Percentiles rank a stretch among this genome's conserved stretches.
phyloP scores from a whole-genome alignment of 2,329 filamentous ascomycete genomes.

The Dactylellina sp. region DNA sequence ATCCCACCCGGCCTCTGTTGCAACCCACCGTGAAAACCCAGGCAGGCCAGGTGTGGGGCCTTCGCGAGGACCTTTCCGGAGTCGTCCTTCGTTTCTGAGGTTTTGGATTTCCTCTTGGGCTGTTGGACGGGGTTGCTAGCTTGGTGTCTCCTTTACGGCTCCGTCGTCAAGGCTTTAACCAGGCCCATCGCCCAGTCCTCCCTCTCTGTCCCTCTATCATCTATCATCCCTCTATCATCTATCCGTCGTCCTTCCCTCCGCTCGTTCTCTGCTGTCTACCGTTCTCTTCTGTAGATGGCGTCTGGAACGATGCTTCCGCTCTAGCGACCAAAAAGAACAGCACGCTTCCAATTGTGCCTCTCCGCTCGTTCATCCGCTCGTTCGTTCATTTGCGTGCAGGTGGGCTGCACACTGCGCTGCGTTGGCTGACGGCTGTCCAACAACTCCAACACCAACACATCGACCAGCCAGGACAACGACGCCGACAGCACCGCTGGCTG shows the following conservation, averaged over 20 bases:
- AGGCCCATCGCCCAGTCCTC: slow-evolving; percentile 25
- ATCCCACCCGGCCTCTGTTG: too few species aligned
- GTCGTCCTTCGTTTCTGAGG: background rate
- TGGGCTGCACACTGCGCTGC: slow-evolving; percentile 11
- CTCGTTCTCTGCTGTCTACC: slow-evolving; percentile 19
- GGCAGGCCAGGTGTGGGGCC: slow-evolving; percentile 21
- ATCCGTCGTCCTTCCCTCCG: background rate
- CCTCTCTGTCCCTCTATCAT: background rate
- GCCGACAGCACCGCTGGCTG: background rate
- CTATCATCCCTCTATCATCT: background rate
- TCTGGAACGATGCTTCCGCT: slow-evolving; percentile 38
- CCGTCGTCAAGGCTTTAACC: too few species aligned
- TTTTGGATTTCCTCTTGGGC: background rate
- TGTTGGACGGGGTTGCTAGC: slow-evolving; percentile 1
- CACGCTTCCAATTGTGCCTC: slow-evolving; percentile 19
- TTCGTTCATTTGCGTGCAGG: too few species aligned
- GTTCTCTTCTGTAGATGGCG: slow-evolving; percentile 23
- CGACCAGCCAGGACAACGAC: too few species aligned
- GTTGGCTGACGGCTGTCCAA: slow-evolving; percentile 15
- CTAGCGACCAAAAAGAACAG: slow-evolving; percentile 22
- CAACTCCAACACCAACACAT: slow-evolving; percentile 16
- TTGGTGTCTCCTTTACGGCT: slow-evolving; percentile 11
- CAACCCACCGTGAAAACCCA: background rate
- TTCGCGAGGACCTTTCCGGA: too few species aligned
- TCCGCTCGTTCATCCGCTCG: slow-evolving; percentile 24